Base-by-base conservation (phyloP, 2,329 filamentous ascomycete genomes). In the Trichoderma sp. region DNA sequence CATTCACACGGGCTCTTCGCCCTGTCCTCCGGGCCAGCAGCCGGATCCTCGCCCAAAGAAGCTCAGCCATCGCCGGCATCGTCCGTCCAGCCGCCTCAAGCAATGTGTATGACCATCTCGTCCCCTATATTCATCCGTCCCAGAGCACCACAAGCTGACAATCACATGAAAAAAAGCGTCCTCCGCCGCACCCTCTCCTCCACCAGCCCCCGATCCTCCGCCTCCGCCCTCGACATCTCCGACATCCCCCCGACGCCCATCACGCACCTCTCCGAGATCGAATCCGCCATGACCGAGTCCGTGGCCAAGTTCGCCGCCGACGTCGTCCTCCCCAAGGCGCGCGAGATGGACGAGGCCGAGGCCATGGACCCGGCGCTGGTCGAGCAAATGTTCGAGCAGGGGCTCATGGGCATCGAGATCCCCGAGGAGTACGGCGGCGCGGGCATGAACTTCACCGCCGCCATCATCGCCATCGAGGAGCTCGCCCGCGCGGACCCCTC, bases 311-410 rank as follows among this genome's bases (percentile, higher is more conserved):
- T 98, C 73, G 93, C 95, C 69, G 88, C 87, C 74, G 93, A 97
- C 64, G 86, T 93, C 34, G 90, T 99, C 70, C 86, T 93, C 59
- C 95, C 95, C 63, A 94, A 93, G 77, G 93, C 92, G 12, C 91
- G 95, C 65, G 93, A 96, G 19, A 99, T 99, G 95, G 95, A 99
- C 77, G 95, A 99, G 83, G 89, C 90, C 34, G 95, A 99, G 83
- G 79, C 85, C 65, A 98, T 99, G 95, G 95, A 98, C 77, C 88
- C 92, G 0, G 77, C 84, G 1, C 79, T 99, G 7, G 90, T 99
- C 6, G 93, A 97, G 81, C 91, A 95, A 79, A 85, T 97, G 60
- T 99, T 99, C 73, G 95, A 99, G 82, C 93, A 98, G 76, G 95
- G 95, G 0, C 82, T 99, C 57, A 99, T 99, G 95, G 90, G 93